Evolutionary conservation across 352 stramenopile genomes (phyloP).

Genomic region (Pythium monospermum): DNA sequence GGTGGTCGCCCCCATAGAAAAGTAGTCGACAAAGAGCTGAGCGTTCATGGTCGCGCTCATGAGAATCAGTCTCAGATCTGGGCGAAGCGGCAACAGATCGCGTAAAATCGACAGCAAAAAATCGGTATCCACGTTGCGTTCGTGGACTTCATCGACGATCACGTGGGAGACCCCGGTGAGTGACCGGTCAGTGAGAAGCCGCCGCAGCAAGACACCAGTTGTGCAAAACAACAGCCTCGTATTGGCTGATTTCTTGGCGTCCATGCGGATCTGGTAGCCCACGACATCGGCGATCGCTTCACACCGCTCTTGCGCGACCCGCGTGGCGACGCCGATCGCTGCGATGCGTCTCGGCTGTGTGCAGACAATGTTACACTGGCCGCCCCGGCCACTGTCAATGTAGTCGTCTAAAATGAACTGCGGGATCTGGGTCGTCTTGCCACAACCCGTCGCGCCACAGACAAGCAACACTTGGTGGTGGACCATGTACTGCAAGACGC

Average conservation of each 20-base stretch:
- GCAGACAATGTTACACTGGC: constrained; percentile 94
- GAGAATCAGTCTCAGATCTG: constrained; percentile 88
- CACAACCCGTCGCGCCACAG: constrained; percentile 93
- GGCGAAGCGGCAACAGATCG: constrained; percentile 64
- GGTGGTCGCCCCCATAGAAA: constrained; percentile 34
- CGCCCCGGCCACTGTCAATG: constrained; percentile 72
- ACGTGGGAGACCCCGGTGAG: constrained; percentile 93
- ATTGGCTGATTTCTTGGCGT: constrained; percentile 84
- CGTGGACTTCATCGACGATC: constrained; percentile 99
- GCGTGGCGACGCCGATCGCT: constrained; percentile 94
- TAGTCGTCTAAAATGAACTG: constrained; percentile 97
- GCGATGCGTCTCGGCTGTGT: constrained; percentile 94
- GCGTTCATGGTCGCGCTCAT: constrained; percentile 97
- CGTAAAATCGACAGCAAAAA: constrained; percentile 93
- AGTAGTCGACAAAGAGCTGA: constrained; percentile 84
- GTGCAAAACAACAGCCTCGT: constrained; percentile 95
- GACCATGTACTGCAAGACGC: constrained; percentile 48
- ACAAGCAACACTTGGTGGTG: constrained; percentile 91
- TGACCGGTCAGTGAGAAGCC: constrained; percentile 87
- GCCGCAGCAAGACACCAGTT: constrained; percentile 92
- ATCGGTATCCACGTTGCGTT: constrained; percentile 96
- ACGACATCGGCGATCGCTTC: constrained; percentile 84
- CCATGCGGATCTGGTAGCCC: constrained; percentile 96
- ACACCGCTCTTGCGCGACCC: constrained; percentile 93
- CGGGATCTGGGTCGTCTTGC: constrained; percentile 95